These are phyloP conservation scores for Lumnitzera littorea DNA, from an alignment of 345 rosid genomes.

Conservation along the genomic window DNA sequence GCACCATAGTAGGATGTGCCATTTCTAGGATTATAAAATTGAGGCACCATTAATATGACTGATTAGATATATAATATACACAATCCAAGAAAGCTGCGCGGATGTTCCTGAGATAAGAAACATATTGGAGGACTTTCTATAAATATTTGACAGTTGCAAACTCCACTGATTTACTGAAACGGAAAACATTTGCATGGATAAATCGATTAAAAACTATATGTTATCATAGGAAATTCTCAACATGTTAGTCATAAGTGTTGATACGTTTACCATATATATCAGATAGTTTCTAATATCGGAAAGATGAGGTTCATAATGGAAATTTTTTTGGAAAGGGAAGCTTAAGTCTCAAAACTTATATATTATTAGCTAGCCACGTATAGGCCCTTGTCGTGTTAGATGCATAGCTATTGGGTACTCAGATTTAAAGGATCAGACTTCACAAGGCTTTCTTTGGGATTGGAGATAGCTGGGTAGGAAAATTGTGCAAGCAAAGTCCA, in stretches of 20 bases:
- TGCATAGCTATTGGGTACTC: slow-evolving; percentile 16
- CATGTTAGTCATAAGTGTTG: too few relatives aligned
- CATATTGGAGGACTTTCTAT: slow-evolving; percentile 9
- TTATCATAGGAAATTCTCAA: too few relatives aligned
- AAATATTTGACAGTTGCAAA: slow-evolving; percentile 2
- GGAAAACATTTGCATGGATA: too few relatives aligned
- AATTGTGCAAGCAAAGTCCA: too few relatives aligned
- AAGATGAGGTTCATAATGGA: too few relatives aligned
- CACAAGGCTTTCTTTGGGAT: not conserved
- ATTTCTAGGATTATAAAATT: not conserved
- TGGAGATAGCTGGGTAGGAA: too few relatives aligned
- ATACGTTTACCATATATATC: too few relatives aligned
- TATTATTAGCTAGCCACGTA: not conserved
- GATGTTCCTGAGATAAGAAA: slow-evolving; percentile 14
- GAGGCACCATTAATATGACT: slow-evolving; percentile 6
- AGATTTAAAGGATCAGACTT: slow-evolving; percentile 30
- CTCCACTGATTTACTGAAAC: not conserved
- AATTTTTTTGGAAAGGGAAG: too few relatives aligned
- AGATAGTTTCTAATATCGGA: too few relatives aligned
- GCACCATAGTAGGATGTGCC: slow-evolving; percentile 14
- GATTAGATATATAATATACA: slow-evolving; percentile 4
- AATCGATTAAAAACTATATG: too few relatives aligned
- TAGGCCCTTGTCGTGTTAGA: slow-evolving; percentile 8
- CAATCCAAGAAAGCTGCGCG: slow-evolving; percentile 12
- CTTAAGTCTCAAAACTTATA: too few relatives aligned